Evolutionary conservation across 176 grass and related monocot species (phyloP).

Genomic region (Poa annua): DNA sequence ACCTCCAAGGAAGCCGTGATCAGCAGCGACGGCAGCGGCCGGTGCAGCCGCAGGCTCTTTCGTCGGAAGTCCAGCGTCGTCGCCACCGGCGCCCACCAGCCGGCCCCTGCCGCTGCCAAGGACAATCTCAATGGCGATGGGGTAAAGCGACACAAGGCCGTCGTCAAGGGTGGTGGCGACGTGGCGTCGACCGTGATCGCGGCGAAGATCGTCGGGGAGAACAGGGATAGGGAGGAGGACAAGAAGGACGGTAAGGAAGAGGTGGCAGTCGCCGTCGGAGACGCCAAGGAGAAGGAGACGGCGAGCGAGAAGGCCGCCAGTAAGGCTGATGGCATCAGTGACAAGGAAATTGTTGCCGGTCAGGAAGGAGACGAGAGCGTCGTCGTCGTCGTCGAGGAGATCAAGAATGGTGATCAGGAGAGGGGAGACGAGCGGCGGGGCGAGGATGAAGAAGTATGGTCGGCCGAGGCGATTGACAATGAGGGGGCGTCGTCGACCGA

Average conservation of each 20-base stretch:
- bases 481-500: slow-evolving; percentile 8
- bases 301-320: background rate
- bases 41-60: slow-evolving; percentile 57
- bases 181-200: background rate
- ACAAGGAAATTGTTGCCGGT: slow-evolving; percentile 10
- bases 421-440: slow-evolving; percentile 8
- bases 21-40: slow-evolving; percentile 53
- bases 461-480: slow-evolving; percentile 9
- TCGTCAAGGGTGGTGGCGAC: slow-evolving; percentile 12
- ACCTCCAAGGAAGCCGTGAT: slow-evolving; percentile 82
- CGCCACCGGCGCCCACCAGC: slow-evolving; percentile 32
- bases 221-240: slow-evolving; percentile 26
- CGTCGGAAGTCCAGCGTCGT: slow-evolving; percentile 55
- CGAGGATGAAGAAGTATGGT: slow-evolving; percentile 17
- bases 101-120: background rate
- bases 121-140: slow-evolving; percentile 8
- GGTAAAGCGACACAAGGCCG: background rate
- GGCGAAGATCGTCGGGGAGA: slow-evolving; percentile 14
- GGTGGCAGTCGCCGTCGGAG: too few species aligned
- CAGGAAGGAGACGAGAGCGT: background rate
- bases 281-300: slow-evolving; percentile 29
- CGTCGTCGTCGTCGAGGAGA: slow-evolving; percentile 3
- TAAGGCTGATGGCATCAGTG: slow-evolving; percentile 25
- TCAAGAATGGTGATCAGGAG: slow-evolving; percentile 12
- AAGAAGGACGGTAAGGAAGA: slow-evolving; percentile 28